These are phyloP conservation scores for Populus tremula DNA, from an alignment of 345 rosid genomes.

Conservation along the genomic window DNA sequence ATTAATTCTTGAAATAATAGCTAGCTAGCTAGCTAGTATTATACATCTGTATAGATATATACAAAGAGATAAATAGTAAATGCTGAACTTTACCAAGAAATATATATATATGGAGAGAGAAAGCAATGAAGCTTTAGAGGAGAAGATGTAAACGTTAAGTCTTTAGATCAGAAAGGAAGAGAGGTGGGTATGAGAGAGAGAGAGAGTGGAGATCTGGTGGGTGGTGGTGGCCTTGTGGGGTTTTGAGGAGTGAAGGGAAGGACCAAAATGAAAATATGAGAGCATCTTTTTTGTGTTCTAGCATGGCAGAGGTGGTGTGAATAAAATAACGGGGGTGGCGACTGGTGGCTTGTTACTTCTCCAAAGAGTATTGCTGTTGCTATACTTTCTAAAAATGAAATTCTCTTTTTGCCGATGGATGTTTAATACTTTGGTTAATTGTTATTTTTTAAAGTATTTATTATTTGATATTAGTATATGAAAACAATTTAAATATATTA, in stretches of 20 bases:
- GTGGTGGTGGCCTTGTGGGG: constrained; percentile 25
- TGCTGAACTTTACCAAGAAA: background rate
- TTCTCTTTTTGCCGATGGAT: constrained; percentile 3
- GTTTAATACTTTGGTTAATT: too few species aligned
- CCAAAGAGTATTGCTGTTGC: constrained; percentile 13
- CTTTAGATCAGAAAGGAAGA: background rate
- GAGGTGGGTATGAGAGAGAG: constrained; percentile 11
- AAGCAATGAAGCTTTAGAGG: background rate
- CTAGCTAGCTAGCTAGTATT: too few species aligned
- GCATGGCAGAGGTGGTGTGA: constrained; percentile 10
- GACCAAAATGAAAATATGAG: constrained; percentile 13
- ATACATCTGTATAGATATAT: too few species aligned
- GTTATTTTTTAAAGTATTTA: too few species aligned
- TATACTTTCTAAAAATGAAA: background rate
- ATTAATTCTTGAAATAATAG: constrained; percentile 14
- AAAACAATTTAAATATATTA: too few species aligned
- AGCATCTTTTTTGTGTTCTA: constrained; percentile 12
- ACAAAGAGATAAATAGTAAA: too few species aligned
- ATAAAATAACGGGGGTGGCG: constrained; percentile 15
- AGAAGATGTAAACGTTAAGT: background rate
- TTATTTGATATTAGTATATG: too few species aligned
- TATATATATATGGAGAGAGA: background rate
- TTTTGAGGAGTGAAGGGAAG: constrained; percentile 48
- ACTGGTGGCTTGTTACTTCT: constrained; percentile 32
- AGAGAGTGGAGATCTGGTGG: constrained; percentile 4